These are phyloP conservation scores for Apostasia ramifera DNA, from an alignment of 106 monocot species.

Conservation along the genomic window DNA sequence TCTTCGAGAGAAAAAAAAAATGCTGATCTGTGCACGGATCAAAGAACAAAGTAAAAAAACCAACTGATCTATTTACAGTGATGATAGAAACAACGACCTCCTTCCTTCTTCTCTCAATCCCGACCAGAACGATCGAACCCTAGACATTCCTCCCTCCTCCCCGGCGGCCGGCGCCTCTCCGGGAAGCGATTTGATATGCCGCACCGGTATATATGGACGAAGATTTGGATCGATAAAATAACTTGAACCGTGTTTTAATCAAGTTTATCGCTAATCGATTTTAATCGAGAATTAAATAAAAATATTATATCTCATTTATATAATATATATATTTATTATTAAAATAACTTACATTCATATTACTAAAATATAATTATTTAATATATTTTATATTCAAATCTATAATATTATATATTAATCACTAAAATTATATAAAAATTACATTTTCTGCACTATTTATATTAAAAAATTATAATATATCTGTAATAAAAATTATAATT, in stretches of 20 bases:
- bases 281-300: neutral
- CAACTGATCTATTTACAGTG: neutral
- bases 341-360: no score
- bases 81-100: neutral
- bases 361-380: no score
- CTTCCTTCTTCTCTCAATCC: neutral
- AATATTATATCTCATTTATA: neutral
- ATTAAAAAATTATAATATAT: no score
- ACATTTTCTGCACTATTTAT: no score
- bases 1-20: constrained; percentile 6
- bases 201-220: neutral
- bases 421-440: no score
- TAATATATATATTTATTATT: neutral
- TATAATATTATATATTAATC: no score
- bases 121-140: neutral
- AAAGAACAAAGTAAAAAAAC: neutral
- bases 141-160: neutral
- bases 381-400: no score
- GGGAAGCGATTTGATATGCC: neutral
- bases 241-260: neutral
- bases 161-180: neutral
- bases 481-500: no score
- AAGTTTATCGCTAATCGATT: no score
- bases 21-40: constrained; percentile 4
- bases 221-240: neutral